Evolutionary conservation across 2,329 filamentous ascomycete species (phyloP).

Genomic region (Fusarium albosuccineum): DNA sequence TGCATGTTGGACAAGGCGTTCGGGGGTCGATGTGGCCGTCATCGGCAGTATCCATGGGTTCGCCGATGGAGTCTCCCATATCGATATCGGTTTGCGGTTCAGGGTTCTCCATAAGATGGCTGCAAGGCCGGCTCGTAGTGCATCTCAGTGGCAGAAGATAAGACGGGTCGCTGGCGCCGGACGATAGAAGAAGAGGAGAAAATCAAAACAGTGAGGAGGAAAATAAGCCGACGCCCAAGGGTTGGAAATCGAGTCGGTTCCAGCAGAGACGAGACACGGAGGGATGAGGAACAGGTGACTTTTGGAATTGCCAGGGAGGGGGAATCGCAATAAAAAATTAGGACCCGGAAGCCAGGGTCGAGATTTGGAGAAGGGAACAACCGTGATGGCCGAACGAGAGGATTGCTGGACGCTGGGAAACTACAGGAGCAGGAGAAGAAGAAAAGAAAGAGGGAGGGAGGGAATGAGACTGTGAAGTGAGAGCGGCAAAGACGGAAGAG

Average conservation of each 20-base stretch:
- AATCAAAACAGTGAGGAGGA: conserved; percentile 14
- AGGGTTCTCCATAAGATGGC: conserved; percentile 42
- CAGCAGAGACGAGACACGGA: conserved; percentile 28
- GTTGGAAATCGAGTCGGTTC: conserved; percentile 29
- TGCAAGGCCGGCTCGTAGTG: conserved; percentile 38
- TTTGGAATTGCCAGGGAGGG: conserved; percentile 40
- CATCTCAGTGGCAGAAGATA: conserved; percentile 38
- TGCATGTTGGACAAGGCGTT: conserved; percentile 37
- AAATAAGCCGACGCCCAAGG: conserved; percentile 23
- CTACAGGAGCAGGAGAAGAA: conserved; percentile 9
- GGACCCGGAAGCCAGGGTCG: conserved; percentile 36
- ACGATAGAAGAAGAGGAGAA: conserved; percentile 4
- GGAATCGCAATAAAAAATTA: conserved; percentile 46
- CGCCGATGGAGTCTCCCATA: conserved; percentile 43
- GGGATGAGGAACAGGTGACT: conserved; percentile 46
- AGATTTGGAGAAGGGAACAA: conserved; percentile 21
- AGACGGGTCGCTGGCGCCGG: not conserved
- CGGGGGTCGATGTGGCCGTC: conserved; percentile 34
- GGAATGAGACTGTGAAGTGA: conserved; percentile 13
- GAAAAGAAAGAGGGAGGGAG: conserved; percentile 2
- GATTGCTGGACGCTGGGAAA: conserved; percentile 18
- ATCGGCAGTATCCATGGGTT: conserved; percentile 45
- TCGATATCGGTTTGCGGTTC: conserved; percentile 39
- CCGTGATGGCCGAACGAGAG: conserved; percentile 20
- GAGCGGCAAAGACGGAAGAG: conserved; percentile 17